phyloP scores from a whole-genome alignment of 2,329 filamentous ascomycete species.

The Aspergillus oerlinghausenensis region DNA sequence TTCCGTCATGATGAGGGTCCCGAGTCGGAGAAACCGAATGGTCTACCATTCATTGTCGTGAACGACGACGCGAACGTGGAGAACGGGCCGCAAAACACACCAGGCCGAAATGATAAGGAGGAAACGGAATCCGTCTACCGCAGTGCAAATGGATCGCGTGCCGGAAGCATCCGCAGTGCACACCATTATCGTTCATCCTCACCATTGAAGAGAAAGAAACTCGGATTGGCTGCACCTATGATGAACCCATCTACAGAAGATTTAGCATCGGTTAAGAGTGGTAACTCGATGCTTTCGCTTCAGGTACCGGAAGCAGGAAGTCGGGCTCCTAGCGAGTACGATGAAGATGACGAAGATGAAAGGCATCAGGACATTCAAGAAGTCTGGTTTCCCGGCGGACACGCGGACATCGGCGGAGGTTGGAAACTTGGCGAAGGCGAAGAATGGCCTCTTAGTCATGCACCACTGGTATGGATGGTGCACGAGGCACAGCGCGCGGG shows the following conservation, averaged over 20 bases:
- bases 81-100: conserved; percentile 1
- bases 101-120: conserved; percentile 8
- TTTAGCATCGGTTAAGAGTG: conserved; percentile 25
- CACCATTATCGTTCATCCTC: conserved; percentile 28
- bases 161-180: conserved; percentile 11
- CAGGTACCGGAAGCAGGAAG: conserved; percentile 19
- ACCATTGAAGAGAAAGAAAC: conserved; percentile 7
- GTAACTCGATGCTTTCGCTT: conserved; percentile 26
- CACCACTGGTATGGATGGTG: conserved; percentile 68
- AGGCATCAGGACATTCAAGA: conserved; percentile 69
- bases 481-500: conserved; percentile 61
- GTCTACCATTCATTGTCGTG: conserved; percentile 29
- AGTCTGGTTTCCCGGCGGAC: conserved; percentile 69
- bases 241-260: conserved; percentile 27
- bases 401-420: conserved; percentile 74
- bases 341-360: conserved; percentile 30
- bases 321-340: conserved; percentile 8
- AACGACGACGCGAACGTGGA: conserved; percentile 19
- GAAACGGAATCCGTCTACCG: conserved; percentile 29
- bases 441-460: conserved; percentile 57
- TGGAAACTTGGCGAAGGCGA: conserved; percentile 60
- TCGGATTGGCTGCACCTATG: conserved; percentile 26
- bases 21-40: conserved; percentile 10
- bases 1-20: conserved; percentile 14
- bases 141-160: conserved; percentile 17